Percentiles rank a stretch among this genome's conserved stretches.
Conservation (phyloP, 345 rosid species). For the Eucalyptus pauciflora region DNA sequence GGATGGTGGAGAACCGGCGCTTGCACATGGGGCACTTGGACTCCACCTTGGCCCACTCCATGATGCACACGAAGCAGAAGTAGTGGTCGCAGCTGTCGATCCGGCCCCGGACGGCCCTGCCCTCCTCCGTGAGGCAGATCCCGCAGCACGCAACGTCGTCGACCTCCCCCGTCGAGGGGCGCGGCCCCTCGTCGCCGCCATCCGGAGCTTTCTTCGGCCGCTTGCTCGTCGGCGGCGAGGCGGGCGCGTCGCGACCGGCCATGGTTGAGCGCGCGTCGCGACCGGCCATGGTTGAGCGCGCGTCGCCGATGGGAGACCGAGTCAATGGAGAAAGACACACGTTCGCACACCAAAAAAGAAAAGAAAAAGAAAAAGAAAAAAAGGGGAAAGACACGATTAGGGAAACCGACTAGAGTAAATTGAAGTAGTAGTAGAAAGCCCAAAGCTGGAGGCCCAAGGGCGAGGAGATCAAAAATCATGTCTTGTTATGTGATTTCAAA, state of each 20-base stretch:
- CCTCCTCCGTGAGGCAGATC: slow-evolving; percentile 34
- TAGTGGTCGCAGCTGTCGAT: slow-evolving; percentile 52
- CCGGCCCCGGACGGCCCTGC: slow-evolving; percentile 28
- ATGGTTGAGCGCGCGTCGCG: background rate
- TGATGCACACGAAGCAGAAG: slow-evolving; percentile 57
- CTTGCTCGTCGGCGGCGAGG: background rate
- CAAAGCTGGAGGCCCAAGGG: background rate
- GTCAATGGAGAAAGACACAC: background rate
- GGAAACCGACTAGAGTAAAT: background rate
- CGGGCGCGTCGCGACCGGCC: background rate
- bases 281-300: background rate
- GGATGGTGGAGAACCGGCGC: slow-evolving; percentile 33
- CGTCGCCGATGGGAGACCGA: background rate
- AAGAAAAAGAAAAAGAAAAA: fast-evolving
- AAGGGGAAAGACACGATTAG: background rate
- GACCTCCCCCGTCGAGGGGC: background rate
- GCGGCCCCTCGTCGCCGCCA: background rate
- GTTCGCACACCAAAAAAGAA: too few relatives aligned
- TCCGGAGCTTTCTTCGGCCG: background rate
- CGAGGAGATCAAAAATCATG: background rate
- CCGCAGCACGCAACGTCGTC: slow-evolving; percentile 13
- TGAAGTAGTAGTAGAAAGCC: background rate
- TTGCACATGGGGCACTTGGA: slow-evolving; percentile 53
- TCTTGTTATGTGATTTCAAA: background rate
- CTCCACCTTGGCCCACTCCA: slow-evolving; percentile 62